These are phyloP conservation scores for Colletotrichum eremochloae DNA, from an alignment of 2,329 filamentous ascomycete genomes.

Conservation along the genomic window DNA sequence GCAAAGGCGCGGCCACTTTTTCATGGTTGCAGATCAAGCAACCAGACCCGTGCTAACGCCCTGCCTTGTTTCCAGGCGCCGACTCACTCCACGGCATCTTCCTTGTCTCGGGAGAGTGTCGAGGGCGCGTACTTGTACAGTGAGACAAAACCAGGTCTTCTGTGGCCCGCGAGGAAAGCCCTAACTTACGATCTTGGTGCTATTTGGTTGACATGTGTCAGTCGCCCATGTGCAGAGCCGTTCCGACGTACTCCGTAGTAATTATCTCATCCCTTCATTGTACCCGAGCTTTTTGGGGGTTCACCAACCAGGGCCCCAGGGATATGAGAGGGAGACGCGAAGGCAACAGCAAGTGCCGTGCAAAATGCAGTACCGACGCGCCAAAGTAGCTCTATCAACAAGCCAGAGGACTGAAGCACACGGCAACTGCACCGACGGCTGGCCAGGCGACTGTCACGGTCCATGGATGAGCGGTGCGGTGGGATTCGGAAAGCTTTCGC, in stretches of 20 bases:
- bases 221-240: constrained; percentile 2
- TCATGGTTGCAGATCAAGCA: constrained; percentile 33
- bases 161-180: constrained; percentile 22
- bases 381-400: constrained; percentile 17
- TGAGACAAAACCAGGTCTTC: constrained; percentile 20
- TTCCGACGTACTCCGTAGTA: background rate
- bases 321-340: background rate
- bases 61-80: constrained; percentile 27
- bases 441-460: constrained; percentile 18
- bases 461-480: constrained; percentile 11
- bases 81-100: constrained; percentile 20
- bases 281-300: background rate
- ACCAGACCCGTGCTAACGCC: constrained; percentile 18
- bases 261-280: background rate
- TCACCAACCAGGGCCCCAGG: background rate
- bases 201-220: constrained; percentile 38
- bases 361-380: constrained; percentile 6
- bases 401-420: constrained; percentile 14
- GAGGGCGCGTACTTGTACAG: constrained; percentile 15
- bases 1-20: constrained; percentile 7
- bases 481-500: constrained; percentile 35
- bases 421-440: constrained; percentile 5
- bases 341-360: constrained; percentile 5
- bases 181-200: constrained; percentile 12
- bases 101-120: constrained; percentile 27